Evolutionary conservation across 192 early-diverging fungal species (phyloP), one percentile per base, ranked within the genome.

Genomic region (Linnemannia hyalina): DNA sequence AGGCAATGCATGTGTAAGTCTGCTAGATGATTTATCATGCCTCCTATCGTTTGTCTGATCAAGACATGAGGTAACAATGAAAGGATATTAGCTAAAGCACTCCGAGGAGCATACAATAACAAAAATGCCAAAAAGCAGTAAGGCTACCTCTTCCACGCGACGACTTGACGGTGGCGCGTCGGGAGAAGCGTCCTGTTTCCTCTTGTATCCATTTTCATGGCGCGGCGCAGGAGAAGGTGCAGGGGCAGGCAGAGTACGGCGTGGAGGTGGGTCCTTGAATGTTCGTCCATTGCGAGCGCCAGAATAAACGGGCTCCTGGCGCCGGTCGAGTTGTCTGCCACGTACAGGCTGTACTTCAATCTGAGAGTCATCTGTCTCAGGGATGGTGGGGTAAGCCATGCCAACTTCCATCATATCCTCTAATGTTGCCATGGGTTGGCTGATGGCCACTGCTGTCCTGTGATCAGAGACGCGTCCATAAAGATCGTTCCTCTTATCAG

Each of bases 381-480:
- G 82, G 4, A 85, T 73, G 0, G 32, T 70, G 22, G 82, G 77
- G 52, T 85, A 85, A 18, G 26, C 26, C 0, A 60, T 60, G 0
- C 41, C 69, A 4, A 57, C 70, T 20, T 85, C 83, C 38, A 76
- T 73, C 35, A 75, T 65, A 23, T 80, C 75, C 3, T 85, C 83
- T 38, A 85, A 69, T 16, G 38, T 78, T 0, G 72, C 69, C 74
- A 74, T 72, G 0, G 83, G 83, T 13, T 35, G 36, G 5, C 77
- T 63, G 36, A 85, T 85, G 2, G 46, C 70, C 29, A 79, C 80
- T 1, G 74, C 83, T 22, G 13, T 36, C 68, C 18, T 75, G 6
- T 46, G 35, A 47, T 80, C 74, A 1, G 63, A 26, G 5, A 72
- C 78, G 20, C 71, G 54, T 3, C 82, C 77, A 63, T 85, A 80